Evolutionary conservation across 2,329 filamentous ascomycete genomes (phyloP), one percentile per base, ranked within the genome.

Genomic region (Nakataea oryzae): DNA sequence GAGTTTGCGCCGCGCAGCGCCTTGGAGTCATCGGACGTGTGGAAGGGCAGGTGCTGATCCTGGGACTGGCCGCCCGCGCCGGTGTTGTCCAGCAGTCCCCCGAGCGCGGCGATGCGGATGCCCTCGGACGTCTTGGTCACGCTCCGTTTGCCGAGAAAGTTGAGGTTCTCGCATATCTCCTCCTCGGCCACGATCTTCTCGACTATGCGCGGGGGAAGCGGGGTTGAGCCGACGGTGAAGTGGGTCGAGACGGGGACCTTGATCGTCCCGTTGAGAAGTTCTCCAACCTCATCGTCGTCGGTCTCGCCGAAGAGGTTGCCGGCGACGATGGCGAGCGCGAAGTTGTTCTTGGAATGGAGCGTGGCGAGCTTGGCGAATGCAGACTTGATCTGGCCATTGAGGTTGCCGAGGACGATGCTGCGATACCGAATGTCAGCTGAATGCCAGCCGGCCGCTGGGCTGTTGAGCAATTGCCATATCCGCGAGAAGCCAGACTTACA

Each of bases 111-210:
- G 65, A 99, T 92, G 60, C 89, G 86, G 57, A 97, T 80, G 1
- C 93, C 93, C 66, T 97, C 93, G 0, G 90, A 88, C 0, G 93
- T 97, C 73, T 95, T 97, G 61, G 91, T 88, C 17, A 88, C 87
- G 64, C 90, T 91, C 69, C 91, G 87, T 74, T 95, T 96, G 63
- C 90, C 93, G 0, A 99, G 83, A 69, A 89, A 96, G 74, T 91
- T 90, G 13, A 99, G 83, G 71, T 99, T 97, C n/a, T 88, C 82
- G 72, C 92, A 96, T 24, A 99, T 81, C 67, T 87, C 85, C 69
- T 86, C 87, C 65, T 89, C 85, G 41, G 83, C 82, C 70, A 91
- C 83, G 61, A 97, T 81, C 71, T 86, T 92, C 69, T 89, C 84
- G 26, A 89, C 78, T 27, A 97, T 83, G 32, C 79, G 76, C 3